Base-by-base conservation (phyloP, 2,329 filamentous ascomycete species). In the Cercospora citrullina region DNA sequence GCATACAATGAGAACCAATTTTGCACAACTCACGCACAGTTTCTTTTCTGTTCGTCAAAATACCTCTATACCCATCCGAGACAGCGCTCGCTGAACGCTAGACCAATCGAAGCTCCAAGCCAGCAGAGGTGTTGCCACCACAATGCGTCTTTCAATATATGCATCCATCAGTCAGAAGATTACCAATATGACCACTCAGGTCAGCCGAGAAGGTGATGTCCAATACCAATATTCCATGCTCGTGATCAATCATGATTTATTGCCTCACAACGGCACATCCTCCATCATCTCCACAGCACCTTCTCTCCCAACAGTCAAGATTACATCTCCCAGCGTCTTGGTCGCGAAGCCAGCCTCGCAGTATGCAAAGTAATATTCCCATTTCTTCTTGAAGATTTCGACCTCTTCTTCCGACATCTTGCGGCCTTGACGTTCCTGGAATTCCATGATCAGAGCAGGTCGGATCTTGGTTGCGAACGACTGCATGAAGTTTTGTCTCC, bases 301-400 rank as follows among this genome's bases (percentile, higher is more conserved):
- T 75, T 91, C 89, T 51, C 88, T 83, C 1, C 86, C 87, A 10
- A 91, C 87, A 0, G 89, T 91, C 70, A 93, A 87, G 60, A 92
- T 91, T 1, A 88, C 88, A 78, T 92, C 90, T 2, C 90, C 90
- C 21, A 93, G 77, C 2, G 89, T 91, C 79, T 91, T 91, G 5
- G 87, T 90, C 67, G 86, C 81, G 74, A 93, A 92, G 0, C 90
- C 90, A 45, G 89, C 90, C 77, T 92, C 90, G 70, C 89, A 92
- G 76, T 92, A 92, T 23, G 86, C 83, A 78, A 92, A 93, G 76
- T 92, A 93, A 74, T 92, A 93, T 82, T 91, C 85, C 90, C 90
- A 93, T 77, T 91, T 92, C 70, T 87, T 84, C 75, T 84, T 85
- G 75, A 92, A 93, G 1, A 91, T 84, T 51, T 90, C 86, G 0